A percentile compares a stretch with the other conserved stretches of the same genome.
These are phyloP conservation scores for Colletotrichum agaves DNA, from an alignment of 2,329 filamentous ascomycete genomes.

Conservation along the genomic window DNA sequence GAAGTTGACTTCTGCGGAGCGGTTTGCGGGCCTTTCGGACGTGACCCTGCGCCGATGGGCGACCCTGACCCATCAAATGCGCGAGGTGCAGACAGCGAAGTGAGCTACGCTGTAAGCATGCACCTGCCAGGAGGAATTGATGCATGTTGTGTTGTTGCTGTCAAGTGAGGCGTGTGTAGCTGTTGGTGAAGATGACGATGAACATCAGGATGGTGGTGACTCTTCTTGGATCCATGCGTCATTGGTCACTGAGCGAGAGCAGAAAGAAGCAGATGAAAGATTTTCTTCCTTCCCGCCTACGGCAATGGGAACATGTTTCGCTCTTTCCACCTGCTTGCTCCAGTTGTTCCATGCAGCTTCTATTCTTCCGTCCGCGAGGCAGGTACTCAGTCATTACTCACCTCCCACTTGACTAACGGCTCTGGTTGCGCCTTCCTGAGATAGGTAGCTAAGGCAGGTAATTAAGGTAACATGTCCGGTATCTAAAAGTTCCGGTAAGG, in stretches of 20 bases:
- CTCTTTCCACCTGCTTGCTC: background rate
- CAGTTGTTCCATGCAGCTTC: constrained; percentile 5
- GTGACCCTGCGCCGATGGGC: constrained; percentile 13
- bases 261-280: constrained; percentile 12
- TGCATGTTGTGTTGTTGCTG: constrained; percentile 9
- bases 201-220: too few relatives aligned
- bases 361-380: constrained; percentile 10
- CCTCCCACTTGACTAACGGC: background rate
- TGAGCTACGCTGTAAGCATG: constrained; percentile 2
- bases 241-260: background rate
- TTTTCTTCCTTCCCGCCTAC: background rate
- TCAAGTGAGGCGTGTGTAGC: background rate
- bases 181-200: too few relatives aligned
- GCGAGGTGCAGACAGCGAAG: background rate
- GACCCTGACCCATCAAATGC: background rate
- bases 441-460: background rate
- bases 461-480: background rate
- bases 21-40: constrained; percentile 13
- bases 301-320: background rate
- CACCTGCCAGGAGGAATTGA: constrained; percentile 8
- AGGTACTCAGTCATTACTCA: constrained; percentile 2
- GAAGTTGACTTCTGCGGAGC: constrained; percentile 9
- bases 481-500: background rate
- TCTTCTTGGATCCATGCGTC: background rate
- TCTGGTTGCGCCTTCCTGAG: constrained; percentile 9